Evolutionary conservation across 2,329 filamentous ascomycete genomes (phyloP).

Genomic region (Botrytis paeoniae): DNA sequence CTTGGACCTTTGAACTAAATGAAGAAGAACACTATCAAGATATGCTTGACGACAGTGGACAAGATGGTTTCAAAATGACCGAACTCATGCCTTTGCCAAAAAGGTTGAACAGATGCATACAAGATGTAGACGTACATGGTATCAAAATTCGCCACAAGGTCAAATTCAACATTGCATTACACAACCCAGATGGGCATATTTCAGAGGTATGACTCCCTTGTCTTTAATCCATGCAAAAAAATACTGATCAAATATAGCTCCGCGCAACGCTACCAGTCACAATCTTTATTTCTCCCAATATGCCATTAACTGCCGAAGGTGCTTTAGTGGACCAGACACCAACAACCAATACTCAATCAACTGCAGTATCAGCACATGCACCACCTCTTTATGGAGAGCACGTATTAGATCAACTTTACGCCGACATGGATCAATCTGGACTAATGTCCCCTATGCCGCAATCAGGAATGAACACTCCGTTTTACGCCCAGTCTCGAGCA

Average conservation of each 20-base stretch:
- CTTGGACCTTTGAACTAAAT: slow-evolving; percentile 54
- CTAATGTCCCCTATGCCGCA: slow-evolving; percentile 71
- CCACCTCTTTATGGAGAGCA: slow-evolving; percentile 94
- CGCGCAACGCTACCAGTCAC: slow-evolving; percentile 87
- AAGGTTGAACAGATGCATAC: slow-evolving; percentile 76
- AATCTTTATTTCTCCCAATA: slow-evolving; percentile 92
- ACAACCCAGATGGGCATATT: slow-evolving; percentile 91
- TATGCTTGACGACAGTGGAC: slow-evolving; percentile 63
- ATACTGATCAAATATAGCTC: slow-evolving; percentile 50
- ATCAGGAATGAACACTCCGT: slow-evolving; percentile 79
- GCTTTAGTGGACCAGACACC: slow-evolving; percentile 66
- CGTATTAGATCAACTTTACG: slow-evolving; percentile 84
- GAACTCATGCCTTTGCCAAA: slow-evolving; percentile 71
- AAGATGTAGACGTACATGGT: slow-evolving; percentile 82
- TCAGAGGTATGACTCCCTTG: slow-evolving; percentile 62
- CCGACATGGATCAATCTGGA: slow-evolving; percentile 77
- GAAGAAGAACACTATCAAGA: slow-evolving; percentile 65
- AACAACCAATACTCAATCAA: slow-evolving; percentile 43
- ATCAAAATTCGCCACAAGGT: slow-evolving; percentile 94
- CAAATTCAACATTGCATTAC: slow-evolving; percentile 83
- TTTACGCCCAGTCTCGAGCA: slow-evolving; percentile 66
- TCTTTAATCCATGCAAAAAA: slow-evolving; percentile 18
- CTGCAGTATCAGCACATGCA: slow-evolving; percentile 59
- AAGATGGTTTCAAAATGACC: slow-evolving; percentile 62
- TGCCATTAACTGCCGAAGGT: slow-evolving; percentile 84